These are phyloP conservation scores for Scalesia atractyloides DNA, from an alignment of 129 eudicot genomes.

Conservation along the genomic window DNA sequence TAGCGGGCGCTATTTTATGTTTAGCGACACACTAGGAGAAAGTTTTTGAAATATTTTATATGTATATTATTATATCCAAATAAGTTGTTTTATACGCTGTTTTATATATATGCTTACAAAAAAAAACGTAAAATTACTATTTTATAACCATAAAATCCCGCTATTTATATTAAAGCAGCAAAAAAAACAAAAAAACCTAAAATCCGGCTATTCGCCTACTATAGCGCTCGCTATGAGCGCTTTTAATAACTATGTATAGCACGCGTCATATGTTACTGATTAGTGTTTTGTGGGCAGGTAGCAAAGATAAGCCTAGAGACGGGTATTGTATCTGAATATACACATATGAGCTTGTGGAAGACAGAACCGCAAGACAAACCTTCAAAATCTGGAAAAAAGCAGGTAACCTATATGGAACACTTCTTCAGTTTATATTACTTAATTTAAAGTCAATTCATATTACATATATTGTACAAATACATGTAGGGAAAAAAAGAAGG, in stretches of 20 bases:
- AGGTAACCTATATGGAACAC: slow-evolving; percentile 30
- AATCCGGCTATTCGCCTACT: too few species aligned
- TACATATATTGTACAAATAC: not conserved
- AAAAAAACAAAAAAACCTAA: too few species aligned
- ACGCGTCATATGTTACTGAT: not conserved
- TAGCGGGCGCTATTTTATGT: too few species aligned
- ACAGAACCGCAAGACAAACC: slow-evolving; percentile 41
- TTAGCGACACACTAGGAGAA: too few species aligned
- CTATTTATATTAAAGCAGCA: too few species aligned
- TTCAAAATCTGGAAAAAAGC: slow-evolving; percentile 22
- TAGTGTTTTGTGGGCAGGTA: slow-evolving; percentile 40
- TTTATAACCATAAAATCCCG: too few species aligned
- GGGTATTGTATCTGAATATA: slow-evolving; percentile 60
- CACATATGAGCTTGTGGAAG: slow-evolving; percentile 63
- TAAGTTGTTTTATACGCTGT: too few species aligned
- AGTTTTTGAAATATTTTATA: too few species aligned
- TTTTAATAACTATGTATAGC: not conserved
- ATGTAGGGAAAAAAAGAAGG: slow-evolving; percentile 30
- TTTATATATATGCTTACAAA: too few species aligned
- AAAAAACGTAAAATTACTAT: too few species aligned
- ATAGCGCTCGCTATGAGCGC: too few species aligned
- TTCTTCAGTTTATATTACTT: not conserved
- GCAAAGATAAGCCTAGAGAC: slow-evolving; percentile 55
- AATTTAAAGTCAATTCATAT: not conserved
- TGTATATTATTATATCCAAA: too few species aligned